phyloP scores from a whole-genome alignment of 163 green algal species.

The Smithsoniella earleae region DNA sequence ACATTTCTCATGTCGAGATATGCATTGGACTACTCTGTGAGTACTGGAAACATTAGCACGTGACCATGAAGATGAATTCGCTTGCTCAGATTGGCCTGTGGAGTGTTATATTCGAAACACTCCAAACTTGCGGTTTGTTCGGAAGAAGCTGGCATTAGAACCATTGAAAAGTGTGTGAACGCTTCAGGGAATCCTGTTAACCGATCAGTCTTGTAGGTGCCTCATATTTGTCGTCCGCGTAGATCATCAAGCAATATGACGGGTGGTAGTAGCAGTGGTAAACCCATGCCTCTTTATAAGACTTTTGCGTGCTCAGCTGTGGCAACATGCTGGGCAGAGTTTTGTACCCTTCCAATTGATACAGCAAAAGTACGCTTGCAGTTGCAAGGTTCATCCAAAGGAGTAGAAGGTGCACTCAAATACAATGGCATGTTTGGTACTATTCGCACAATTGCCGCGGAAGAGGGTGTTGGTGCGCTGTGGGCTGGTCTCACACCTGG shows the following conservation, averaged over 20 bases:
- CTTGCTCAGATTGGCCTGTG: no score
- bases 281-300: background rate
- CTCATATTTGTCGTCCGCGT: no score
- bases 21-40: no score
- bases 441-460: constrained; percentile 73
- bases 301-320: constrained; percentile 9
- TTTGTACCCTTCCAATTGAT: constrained; percentile 75
- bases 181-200: no score
- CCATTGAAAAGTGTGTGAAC: no score
- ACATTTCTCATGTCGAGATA: no score
- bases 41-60: no score
- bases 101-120: no score
- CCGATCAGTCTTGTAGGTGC: no score
- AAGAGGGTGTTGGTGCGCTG: constrained; percentile 78
- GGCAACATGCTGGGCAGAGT: constrained; percentile 32
- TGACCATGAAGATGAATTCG: no score
- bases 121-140: no score
- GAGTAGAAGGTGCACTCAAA: constrained; percentile 10
- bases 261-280: background rate
- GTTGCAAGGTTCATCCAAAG: constrained; percentile 60
- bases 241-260: constrained; percentile 25
- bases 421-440: constrained; percentile 72
- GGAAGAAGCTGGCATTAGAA: no score
- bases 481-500: constrained; percentile 86
- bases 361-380: constrained; percentile 95